Evolutionary conservation across 176 grass and related monocot genomes (phyloP).

Genomic region (Zizania latifolia): DNA sequence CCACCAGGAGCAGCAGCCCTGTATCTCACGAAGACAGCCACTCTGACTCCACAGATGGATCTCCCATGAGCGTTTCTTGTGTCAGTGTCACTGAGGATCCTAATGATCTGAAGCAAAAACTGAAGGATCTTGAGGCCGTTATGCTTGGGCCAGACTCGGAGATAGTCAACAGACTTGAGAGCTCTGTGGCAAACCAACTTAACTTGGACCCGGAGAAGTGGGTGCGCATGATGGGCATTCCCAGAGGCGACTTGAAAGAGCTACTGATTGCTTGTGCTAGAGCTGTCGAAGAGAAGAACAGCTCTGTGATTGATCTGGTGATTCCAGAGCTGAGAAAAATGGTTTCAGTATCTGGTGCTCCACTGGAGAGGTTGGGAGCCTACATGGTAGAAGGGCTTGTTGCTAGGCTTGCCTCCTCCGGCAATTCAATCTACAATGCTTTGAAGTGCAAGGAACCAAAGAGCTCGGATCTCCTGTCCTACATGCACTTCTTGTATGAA

Average conservation of each 20-base stretch:
- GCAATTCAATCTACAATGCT: constrained; percentile 88
- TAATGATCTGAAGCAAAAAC: constrained; percentile 59
- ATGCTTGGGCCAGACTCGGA: constrained; percentile 80
- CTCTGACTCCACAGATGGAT: constrained; percentile 36
- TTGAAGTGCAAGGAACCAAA: constrained; percentile 87
- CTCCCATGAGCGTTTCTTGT: constrained; percentile 69
- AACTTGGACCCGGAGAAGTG: constrained; percentile 44
- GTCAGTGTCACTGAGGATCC: constrained; percentile 78
- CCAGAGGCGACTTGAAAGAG: constrained; percentile 65
- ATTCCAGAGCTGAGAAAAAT: constrained; percentile 66
- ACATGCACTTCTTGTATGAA: constrained; percentile 94
- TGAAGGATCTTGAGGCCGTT: constrained; percentile 67
- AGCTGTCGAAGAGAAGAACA: constrained; percentile 65
- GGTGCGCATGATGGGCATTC: constrained; percentile 43
- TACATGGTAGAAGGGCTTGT: constrained; percentile 97
- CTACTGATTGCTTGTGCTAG: constrained; percentile 68
- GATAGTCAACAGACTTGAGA: constrained; percentile 38
- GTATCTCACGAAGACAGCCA: constrained; percentile 42
- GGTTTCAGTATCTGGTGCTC: constrained; percentile 87
- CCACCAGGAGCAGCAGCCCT: constrained; percentile 42
- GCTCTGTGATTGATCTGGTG: constrained; percentile 33
- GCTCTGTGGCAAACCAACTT: constrained; percentile 16
- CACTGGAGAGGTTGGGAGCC: constrained; percentile 67
- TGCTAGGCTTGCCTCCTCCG: constrained; percentile 62
- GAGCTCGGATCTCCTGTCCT: constrained; percentile 78